Conservation (phyloP, 257 asterid genomes). For the Leonotis leonurus region DNA sequence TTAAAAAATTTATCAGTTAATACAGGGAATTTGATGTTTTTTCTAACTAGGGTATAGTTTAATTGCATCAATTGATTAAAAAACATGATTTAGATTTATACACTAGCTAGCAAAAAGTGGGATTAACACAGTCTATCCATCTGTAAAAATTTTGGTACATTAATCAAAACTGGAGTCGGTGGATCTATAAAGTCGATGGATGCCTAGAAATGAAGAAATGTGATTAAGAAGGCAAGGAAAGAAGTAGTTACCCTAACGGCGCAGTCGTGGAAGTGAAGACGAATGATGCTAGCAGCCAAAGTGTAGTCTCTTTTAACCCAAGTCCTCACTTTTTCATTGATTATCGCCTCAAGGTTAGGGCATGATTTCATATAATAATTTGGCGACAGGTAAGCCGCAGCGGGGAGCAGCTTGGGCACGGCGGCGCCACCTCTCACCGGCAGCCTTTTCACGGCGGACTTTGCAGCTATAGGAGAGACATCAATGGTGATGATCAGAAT, state of each 20-base stretch:
- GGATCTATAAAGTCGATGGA: too few species aligned
- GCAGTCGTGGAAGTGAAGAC: conserved; percentile 81
- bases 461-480: neutral
- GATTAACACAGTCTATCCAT: too few species aligned
- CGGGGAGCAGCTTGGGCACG: conserved; percentile 1
- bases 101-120: too few species aligned
- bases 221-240: neutral
- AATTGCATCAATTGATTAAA: too few species aligned
- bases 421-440: conserved; percentile 2
- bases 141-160: too few species aligned
- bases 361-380: conserved; percentile 39
- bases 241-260: conserved; percentile 47
- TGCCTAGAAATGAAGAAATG: too few species aligned
- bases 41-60: too few species aligned
- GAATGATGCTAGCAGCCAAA: conserved; percentile 62
- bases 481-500: conserved; percentile 3
- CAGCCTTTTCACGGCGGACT: neutral
- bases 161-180: too few species aligned
- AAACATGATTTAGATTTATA: too few species aligned
- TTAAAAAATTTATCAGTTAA: too few species aligned
- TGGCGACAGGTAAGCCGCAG: conserved; percentile 31
- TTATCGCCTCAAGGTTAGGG: conserved; percentile 50
- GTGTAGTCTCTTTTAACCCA: conserved; percentile 55
- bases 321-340: conserved; percentile 35
- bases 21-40: too few species aligned